phyloP scores from a whole-genome alignment of 1,284 basidiomycete genomes.

The Leccinum huronense region DNA sequence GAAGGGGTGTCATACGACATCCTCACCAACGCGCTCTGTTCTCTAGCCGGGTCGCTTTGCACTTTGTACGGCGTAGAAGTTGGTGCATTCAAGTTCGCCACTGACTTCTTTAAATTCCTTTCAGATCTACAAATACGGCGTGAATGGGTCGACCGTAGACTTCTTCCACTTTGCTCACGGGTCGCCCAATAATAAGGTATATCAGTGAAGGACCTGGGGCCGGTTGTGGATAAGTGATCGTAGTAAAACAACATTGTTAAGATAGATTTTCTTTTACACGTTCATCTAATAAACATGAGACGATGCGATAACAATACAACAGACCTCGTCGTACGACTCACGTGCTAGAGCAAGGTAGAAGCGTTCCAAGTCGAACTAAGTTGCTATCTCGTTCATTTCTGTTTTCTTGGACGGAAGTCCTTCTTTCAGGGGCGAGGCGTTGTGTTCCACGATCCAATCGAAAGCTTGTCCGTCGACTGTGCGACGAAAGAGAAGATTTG shows the following conservation, averaged over 20 bases:
- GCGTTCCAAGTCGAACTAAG: conserved; percentile 66
- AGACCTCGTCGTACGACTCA: conserved; percentile 81
- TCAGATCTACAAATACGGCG: conserved; percentile 91
- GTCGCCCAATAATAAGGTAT: conserved; percentile 28
- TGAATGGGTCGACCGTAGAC: conserved; percentile 87
- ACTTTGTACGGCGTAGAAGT: conserved; percentile 55
- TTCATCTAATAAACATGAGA: not conserved
- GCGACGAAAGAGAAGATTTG: no score
- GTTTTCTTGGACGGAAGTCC: conserved; percentile 26
- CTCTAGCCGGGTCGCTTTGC: conserved; percentile 88
- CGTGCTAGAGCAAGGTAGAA: conserved; percentile 75
- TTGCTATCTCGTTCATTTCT: conserved; percentile 48
- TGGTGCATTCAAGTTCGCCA: conserved; percentile 5
- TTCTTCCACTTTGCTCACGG: conserved; percentile 94
- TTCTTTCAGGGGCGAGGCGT: conserved; percentile 21
- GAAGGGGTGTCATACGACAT: conserved; percentile 78
- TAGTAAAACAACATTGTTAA: not conserved
- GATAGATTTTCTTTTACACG: no score
- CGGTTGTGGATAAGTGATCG: not conserved
- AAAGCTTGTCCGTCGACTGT: conserved; percentile 72
- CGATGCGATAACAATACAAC: conserved; percentile 34
- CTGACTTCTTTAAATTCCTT: conserved; percentile 16
- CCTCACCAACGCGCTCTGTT: conserved; percentile 86
- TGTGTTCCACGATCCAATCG: conserved; percentile 74
- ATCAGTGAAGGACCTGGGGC: not conserved